Base-by-base conservation (phyloP, 768 basidiomycete species). In the Tephrocybe sp. region DNA sequence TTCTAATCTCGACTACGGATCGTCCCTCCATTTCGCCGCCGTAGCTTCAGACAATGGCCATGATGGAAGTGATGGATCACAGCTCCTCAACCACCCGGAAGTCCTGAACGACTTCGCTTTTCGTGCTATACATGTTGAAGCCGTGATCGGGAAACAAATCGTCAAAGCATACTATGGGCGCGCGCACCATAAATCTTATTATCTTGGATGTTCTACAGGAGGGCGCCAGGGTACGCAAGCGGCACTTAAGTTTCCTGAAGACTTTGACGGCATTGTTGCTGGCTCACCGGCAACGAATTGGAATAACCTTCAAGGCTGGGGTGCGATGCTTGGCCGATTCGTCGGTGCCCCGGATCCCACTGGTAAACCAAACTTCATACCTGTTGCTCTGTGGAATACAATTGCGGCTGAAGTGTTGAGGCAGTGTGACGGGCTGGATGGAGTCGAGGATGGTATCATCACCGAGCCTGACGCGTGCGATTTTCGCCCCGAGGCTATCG, bases 141-240 rank as follows among this genome's bases (percentile, higher is more conserved):
- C 51, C 4, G 38, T 53, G 3, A 42, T 53, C 12, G 51, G 51
- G 6, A 53, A 53, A 18, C 51, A 57, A 30, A 41, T 57, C 26
- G 45, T 53, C 26, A 25, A 57, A 25, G 48, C 41, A 7, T 57
- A 53, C 24, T 57, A 57, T 32, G 44, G 48, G 2, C 38, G 26
- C 3, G 38, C 56, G 15, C 47, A 49, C 15, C 8, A 32, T 7
- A 54, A 48, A 26, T 54, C 53, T 8, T 57, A 57, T 18, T 56
- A 37, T 21, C 54, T 56, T n/a, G 54, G 54, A 3, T 56, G 54
- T 41, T 56, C 54, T 1, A 57, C 52, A 3, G 56, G 56, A 11
- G 56, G 56, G 3, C 52, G 56, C 2, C 56, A 57, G 24, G 56
- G 56, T 6, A 51, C 46, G 14, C 52, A 57, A 40, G 52, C 40